Evolutionary conservation across 2,329 filamentous ascomycete genomes (phyloP), one percentile per base, ranked within the genome.

Genomic region (Chaetomium olivaceum): DNA sequence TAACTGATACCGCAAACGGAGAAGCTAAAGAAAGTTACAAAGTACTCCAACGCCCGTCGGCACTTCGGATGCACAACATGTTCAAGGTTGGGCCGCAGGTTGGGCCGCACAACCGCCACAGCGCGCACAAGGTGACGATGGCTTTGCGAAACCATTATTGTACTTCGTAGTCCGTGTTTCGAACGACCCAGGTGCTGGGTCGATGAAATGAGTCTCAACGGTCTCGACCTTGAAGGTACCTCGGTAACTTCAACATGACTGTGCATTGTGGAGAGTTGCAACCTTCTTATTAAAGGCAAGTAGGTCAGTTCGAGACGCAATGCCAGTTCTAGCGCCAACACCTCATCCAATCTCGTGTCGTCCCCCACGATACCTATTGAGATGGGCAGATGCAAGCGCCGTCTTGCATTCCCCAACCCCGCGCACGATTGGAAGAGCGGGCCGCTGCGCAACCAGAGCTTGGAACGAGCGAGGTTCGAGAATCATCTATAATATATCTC

Each of bases 61-160:
- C 63, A 63, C 60, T 62, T 58, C 19, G 60, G 60, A 61, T 59
- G 66, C 63, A 68, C 60, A 62, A 59, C 63, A 63, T 63, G n/a
- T n/a, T 58, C 51, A 64, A 68, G 61, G 60, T 68, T 68, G 60
- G 66, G 66, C 59, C 63, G 66, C 66, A 68, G 57, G 12, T 68
- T 59, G 58, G 66, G 66, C 63, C 66, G 66, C 66, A 23, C 64
- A 61, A 56, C 64, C 60, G 64, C 56, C 54, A 50, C 27, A 21
- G 36, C 55, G 33, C 54, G 52, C 46, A 39, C 36, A 51, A n/a
- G 58, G 58, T 23, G 36, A 31, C 25, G 39, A 46, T 19, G 57
- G 25, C 57, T 54, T 31, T 51, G 54, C 27, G 16, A 29, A 51
- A 31, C 43, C 46, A 4, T 19, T 14, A n/a, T 11, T 21, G 55